Evolutionary conservation across 2,329 filamentous ascomycete species (phyloP).

Genomic region (Fusarium sp.): DNA sequence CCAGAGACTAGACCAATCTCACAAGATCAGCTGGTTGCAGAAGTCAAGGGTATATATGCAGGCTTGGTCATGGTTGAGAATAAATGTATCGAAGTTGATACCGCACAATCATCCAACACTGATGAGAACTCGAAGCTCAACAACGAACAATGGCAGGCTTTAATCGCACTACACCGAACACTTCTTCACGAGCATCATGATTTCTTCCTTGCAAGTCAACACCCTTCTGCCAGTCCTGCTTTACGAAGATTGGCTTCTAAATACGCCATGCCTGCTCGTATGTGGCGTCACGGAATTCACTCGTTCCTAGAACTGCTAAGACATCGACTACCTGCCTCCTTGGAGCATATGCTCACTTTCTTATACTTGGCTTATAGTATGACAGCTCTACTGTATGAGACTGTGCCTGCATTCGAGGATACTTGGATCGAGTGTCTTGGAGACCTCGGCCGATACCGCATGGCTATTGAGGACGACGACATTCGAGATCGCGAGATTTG

Average conservation of each 20-base stretch:
- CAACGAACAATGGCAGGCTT: slow-evolving; percentile 83
- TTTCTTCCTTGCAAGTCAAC: slow-evolving; percentile 88
- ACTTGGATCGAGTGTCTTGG: slow-evolving; percentile 96
- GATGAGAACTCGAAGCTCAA: slow-evolving; percentile 61
- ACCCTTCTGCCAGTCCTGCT: slow-evolving; percentile 79
- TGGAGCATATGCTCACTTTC: slow-evolving; percentile 92
- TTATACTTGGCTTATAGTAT: slow-evolving; percentile 92
- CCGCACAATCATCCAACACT: slow-evolving; percentile 65
- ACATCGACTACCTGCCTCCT: slow-evolving; percentile 78
- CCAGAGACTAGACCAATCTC: slow-evolving; percentile 64
- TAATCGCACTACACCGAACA: slow-evolving; percentile 85
- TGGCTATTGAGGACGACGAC: slow-evolving; percentile 91
- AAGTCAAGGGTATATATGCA: slow-evolving; percentile 87
- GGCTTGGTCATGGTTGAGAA: slow-evolving; percentile 88
- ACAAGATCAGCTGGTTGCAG: slow-evolving; percentile 81
- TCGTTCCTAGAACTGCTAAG: slow-evolving; percentile 83
- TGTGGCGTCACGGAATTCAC: slow-evolving; percentile 96
- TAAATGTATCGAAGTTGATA: slow-evolving; percentile 88
- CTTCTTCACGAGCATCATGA: slow-evolving; percentile 86
- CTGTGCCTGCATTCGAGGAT: slow-evolving; percentile 83
- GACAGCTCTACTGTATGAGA: slow-evolving; percentile 89
- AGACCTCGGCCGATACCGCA: slow-evolving; percentile 84
- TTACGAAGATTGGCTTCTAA: slow-evolving; percentile 79
- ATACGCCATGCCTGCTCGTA: slow-evolving; percentile 90
- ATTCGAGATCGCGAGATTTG: slow-evolving; percentile 81